These are phyloP conservation scores for Aspergillus phoenicis DNA, from an alignment of 2,329 filamentous ascomycete species.

Conservation along the genomic window DNA sequence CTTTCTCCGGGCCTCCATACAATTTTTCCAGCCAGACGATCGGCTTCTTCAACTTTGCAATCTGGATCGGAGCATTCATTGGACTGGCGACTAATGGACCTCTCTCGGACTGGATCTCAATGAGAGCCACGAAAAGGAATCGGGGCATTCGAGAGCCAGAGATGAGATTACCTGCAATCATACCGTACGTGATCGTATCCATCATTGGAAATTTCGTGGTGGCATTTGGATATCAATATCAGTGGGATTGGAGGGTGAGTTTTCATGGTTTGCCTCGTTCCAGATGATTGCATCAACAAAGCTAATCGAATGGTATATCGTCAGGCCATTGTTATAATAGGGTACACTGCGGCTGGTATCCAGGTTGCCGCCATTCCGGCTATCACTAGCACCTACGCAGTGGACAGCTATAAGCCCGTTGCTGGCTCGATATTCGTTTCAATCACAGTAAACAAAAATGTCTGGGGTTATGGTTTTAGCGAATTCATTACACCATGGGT, in stretches of 20 bases:
- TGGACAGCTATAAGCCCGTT: slow-evolving; percentile 67
- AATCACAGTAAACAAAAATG: slow-evolving; percentile 66
- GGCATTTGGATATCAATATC: slow-evolving; percentile 55
- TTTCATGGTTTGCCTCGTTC: neutral
- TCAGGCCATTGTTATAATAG: slow-evolving; percentile 57
- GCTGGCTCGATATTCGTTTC: slow-evolving; percentile 62
- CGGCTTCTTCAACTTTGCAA: slow-evolving; percentile 61
- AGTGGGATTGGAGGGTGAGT: slow-evolving; percentile 57
- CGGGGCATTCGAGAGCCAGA: slow-evolving; percentile 60
- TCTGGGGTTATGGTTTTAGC: slow-evolving; percentile 64
- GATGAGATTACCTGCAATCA: slow-evolving; percentile 60
- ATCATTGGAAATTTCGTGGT: slow-evolving; percentile 61
- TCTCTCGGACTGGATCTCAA: slow-evolving; percentile 60
- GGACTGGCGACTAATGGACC: slow-evolving; percentile 59
- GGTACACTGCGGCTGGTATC: slow-evolving; percentile 59
- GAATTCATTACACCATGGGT: slow-evolving; percentile 60
- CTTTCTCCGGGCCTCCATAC: slow-evolving; percentile 59
- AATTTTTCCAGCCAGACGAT: slow-evolving; percentile 54
- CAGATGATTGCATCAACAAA: neutral
- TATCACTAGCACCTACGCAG: slow-evolving; percentile 61
- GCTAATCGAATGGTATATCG: neutral
- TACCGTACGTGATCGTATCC: slow-evolving; percentile 60
- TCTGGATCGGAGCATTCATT: slow-evolving; percentile 57
- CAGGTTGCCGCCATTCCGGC: slow-evolving; percentile 63
- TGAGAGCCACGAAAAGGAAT: slow-evolving; percentile 56